A percentile compares a stretch with the other conserved stretches of the same genome.
Conservation (phyloP, 2,329 filamentous ascomycete genomes). For the Exophiala aquamarina region DNA sequence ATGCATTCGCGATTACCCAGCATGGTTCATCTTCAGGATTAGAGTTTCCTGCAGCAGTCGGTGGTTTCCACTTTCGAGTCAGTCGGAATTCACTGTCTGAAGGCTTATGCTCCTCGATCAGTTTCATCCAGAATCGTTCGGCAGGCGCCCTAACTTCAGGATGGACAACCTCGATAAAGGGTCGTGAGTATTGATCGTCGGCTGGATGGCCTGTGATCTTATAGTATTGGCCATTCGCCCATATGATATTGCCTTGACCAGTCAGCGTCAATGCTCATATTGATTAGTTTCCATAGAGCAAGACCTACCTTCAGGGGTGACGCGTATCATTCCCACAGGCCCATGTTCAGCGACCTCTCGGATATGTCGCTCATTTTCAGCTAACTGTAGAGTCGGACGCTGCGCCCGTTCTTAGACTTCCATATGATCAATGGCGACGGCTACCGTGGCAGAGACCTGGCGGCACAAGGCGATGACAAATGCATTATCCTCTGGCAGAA, state of each 20-base stretch:
- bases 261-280: no score
- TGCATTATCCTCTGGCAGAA: conserved; percentile 12
- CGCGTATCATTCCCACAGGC: conserved; percentile 18
- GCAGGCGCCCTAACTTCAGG: conserved; percentile 12
- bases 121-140: conserved; percentile 5
- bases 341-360: conserved; percentile 21
- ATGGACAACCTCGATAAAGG: conserved; percentile 21
- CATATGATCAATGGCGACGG: conserved; percentile 16
- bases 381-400: conserved; percentile 17
- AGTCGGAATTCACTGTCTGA: conserved; percentile 15
- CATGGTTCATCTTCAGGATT: conserved; percentile 13
- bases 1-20: conserved; percentile 19
- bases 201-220: conserved; percentile 22
- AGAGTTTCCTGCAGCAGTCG: conserved; percentile 15
- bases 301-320: conserved; percentile 8
- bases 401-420: conserved; percentile 19
- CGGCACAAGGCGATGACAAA: conserved; percentile 21
- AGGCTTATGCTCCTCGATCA: conserved; percentile 5
- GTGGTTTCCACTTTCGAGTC: conserved; percentile 18
- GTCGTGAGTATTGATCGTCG: conserved; percentile 18
- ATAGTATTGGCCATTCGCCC: conserved; percentile 24
- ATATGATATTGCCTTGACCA: conserved; percentile 14
- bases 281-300: neutral
- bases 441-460: conserved; percentile 17
- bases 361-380: conserved; percentile 17